Evolutionary conservation across 768 basidiomycete species (phyloP), one percentile per base, ranked within the genome.

Genomic region (Megacollybia marginata): DNA sequence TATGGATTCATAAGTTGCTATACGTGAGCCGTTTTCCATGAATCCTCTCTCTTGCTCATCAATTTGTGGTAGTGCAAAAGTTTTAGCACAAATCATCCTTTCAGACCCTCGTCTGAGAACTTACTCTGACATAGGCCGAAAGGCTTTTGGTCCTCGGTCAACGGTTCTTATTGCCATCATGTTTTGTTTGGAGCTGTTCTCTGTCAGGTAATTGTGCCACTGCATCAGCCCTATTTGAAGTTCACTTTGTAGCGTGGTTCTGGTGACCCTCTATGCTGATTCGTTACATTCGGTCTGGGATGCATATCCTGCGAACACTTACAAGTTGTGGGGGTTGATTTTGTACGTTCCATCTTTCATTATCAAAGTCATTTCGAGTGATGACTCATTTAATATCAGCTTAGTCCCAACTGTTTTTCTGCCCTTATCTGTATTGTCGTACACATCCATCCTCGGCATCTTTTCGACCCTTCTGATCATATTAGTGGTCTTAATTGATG

Each of bases 191-290:
- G 93, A 96, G 63, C 64, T 92, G 8, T 93, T 95, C 61, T 80
- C 89, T 34, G 75, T 95, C 20, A 79, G 85, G 88, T 87, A n/a
- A 48, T 23, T 73, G 59, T 11, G 31, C 9, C 42, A 40, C 42
- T 53, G 18, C 32, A 28, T 15, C 42, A 46, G 34, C 4, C 34
- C 45, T 46, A 16, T 43, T 0, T 40, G n/a, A 23, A 32, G 10
- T 16, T 50, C 13, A 48, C 15, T 13, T 42, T 5, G 12, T 46
- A 89, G 87, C 53, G 90, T 96, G 32, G 78, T 92, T 46, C 76
- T 95, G n/a, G 79, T 96, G 44, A 90, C 93, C 2, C 66, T 97
- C 3, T 90, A 89, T 54, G 91, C 88, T 9, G 94, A 97, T 64
- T 89, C 89, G 8, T 63, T 96, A 52, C 77, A 90, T 60, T 73